Percentiles rank a stretch among this genome's conserved stretches.
Conservation (phyloP, 306 rosid species). For the Arachis hypogaea region DNA sequence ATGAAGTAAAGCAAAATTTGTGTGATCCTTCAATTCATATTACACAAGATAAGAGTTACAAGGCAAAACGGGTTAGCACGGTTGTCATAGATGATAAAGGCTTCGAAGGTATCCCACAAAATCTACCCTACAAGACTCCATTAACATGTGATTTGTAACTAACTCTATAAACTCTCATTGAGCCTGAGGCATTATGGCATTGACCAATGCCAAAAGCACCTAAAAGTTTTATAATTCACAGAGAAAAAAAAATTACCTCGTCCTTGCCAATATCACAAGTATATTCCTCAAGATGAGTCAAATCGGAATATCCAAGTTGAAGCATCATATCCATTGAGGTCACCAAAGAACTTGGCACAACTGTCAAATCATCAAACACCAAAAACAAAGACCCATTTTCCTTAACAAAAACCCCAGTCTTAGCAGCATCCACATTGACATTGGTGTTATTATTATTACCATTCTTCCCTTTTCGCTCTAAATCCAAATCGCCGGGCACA, state of each 20-base stretch:
- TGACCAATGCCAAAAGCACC: too few relatives aligned
- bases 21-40: background rate
- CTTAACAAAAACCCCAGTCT: conserved; percentile 29
- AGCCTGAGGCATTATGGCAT: too few relatives aligned
- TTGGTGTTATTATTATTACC: too few relatives aligned
- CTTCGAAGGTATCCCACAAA: too few relatives aligned
- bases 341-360: conserved; percentile 38
- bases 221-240: too few relatives aligned
- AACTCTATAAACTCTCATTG: too few relatives aligned
- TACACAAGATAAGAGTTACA: background rate
- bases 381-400: conserved; percentile 33
- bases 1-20: background rate
- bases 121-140: too few relatives aligned
- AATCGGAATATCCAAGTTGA: conserved; percentile 29
- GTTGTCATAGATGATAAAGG: too few relatives aligned
- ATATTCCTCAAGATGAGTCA: conserved; percentile 17
- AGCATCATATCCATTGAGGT: conserved; percentile 25
- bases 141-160: too few relatives aligned
- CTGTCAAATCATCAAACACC: conserved; percentile 40
- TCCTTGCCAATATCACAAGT: conserved; percentile 25
- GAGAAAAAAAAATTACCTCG: conserved; percentile 21
- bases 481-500: conserved; percentile 23
- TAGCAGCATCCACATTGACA: background rate
- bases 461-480: background rate
- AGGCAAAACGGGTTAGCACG: background rate